Evolutionary conservation across 192 early-diverging fungal genomes (phyloP).

Genomic region (Coemansia umbellata): DNA sequence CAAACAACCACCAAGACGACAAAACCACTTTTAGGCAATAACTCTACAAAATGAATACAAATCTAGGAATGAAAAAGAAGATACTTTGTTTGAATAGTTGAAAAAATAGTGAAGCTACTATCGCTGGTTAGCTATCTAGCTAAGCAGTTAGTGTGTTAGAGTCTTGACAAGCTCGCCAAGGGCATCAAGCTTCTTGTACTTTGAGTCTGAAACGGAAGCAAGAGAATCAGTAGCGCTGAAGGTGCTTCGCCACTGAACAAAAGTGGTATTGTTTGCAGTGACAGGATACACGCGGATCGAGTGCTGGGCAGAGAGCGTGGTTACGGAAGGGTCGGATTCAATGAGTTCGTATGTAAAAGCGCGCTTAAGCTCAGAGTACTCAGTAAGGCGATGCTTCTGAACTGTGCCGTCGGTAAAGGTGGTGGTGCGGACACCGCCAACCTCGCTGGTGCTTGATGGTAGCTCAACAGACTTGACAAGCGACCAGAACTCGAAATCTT

Average conservation of each 20-base stretch:
- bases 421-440: slow-evolving; percentile 52
- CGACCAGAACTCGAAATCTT: slow-evolving; percentile 49
- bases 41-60: no score
- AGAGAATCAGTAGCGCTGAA: slow-evolving; percentile 51
- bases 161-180: slow-evolving; percentile 55
- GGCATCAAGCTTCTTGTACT: slow-evolving; percentile 60
- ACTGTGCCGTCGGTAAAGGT: slow-evolving; percentile 55
- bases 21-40: no score
- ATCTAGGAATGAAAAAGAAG: no score
- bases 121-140: no score
- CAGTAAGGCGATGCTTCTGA: slow-evolving; percentile 55
- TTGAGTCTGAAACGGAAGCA: slow-evolving; percentile 52
- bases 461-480: slow-evolving; percentile 41
- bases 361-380: slow-evolving; percentile 51
- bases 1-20: no score
- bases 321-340: slow-evolving; percentile 51
- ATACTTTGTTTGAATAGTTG: no score
- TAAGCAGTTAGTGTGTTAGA: no score
- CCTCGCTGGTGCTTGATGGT: slow-evolving; percentile 25
- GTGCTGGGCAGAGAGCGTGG: slow-evolving; percentile 55
- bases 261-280: slow-evolving; percentile 53
- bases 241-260: slow-evolving; percentile 59
- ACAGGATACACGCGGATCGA: slow-evolving; percentile 50
- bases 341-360: slow-evolving; percentile 57
- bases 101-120: no score